Percentiles rank a stretch among this genome's conserved stretches.
Evolutionary conservation across 345 rosid species (phyloP).

Genomic region (Raphanus sativus): DNA sequence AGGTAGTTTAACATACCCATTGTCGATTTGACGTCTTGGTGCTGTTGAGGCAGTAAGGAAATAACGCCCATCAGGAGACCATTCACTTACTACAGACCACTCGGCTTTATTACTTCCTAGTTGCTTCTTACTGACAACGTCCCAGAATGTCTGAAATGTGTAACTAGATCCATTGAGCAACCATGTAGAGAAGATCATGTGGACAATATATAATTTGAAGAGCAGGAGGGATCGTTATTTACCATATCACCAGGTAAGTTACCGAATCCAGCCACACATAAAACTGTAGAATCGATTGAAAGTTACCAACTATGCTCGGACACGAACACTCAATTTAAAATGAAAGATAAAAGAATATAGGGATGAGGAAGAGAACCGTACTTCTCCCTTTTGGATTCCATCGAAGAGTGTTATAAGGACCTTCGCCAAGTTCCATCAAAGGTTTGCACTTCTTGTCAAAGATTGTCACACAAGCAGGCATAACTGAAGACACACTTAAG

Average conservation of each 20-base stretch:
- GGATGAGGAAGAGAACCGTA: constrained; percentile 47
- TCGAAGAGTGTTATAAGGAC: constrained; percentile 87
- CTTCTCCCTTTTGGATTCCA: constrained; percentile 96
- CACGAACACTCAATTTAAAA: neutral
- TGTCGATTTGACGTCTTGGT: constrained; percentile 92
- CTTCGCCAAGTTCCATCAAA: constrained; percentile 75
- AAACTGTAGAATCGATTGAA: constrained; percentile 51
- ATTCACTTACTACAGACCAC: constrained; percentile 84
- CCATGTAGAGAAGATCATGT: neutral
- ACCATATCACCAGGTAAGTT: constrained; percentile 99
- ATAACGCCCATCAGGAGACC: constrained; percentile 91
- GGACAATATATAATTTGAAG: neutral
- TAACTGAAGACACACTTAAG: constrained; percentile 63
- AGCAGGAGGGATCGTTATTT: constrained; percentile 21
- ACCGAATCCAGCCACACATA: constrained; percentile 96
- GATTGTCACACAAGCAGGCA: constrained; percentile 87
- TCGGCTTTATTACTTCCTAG: constrained; percentile 82
- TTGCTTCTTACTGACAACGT: constrained; percentile 60
- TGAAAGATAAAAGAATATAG: neutral
- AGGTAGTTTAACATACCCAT: constrained; percentile 59
- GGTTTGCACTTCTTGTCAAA: constrained; percentile 90
- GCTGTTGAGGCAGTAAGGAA: constrained; percentile 97
- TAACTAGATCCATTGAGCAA: neutral
- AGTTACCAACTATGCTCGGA: constrained; percentile 33
- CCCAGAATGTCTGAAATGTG: constrained; percentile 82